Evolutionary conservation across 768 basidiomycete species (phyloP).

Genomic region (Filobasidium floriforme): DNA sequence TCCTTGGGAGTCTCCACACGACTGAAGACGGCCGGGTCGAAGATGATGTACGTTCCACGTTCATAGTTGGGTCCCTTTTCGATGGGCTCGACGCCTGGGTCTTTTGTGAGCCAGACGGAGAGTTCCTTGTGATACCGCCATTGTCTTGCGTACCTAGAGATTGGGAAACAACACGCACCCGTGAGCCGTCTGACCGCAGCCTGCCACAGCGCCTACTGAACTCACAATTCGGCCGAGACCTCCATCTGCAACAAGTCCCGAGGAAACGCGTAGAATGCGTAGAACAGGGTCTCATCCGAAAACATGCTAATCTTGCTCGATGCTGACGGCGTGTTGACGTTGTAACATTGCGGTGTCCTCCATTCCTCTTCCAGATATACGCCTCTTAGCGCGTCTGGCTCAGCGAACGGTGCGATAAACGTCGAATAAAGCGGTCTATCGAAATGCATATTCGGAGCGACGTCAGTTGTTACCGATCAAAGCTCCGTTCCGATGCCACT

Average conservation of each 20-base stretch:
- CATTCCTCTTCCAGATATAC: conserved; percentile 85
- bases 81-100: conserved; percentile 57
- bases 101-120: conserved; percentile 80
- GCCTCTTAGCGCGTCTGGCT: conserved; percentile 63
- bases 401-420: conserved; percentile 95
- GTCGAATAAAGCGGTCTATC: conserved; percentile 74
- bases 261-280: conserved; percentile 94
- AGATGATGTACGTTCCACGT: conserved; percentile 80
- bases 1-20: conserved; percentile 38
- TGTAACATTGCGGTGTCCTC: conserved; percentile 83
- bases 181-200: neutral
- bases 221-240: conserved; percentile 88
- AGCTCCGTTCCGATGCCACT: neutral
- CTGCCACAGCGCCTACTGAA: conserved; percentile 26
- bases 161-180: conserved; percentile 2
- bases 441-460: neutral
- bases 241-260: conserved; percentile 80
- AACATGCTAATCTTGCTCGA: conserved; percentile 53
- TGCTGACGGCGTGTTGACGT: conserved; percentile 74
- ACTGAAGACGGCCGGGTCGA: conserved; percentile 44
- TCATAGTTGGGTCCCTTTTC: conserved; percentile 52
- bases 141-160: conserved; percentile 73
- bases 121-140: conserved; percentile 95
- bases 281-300: conserved; percentile 93
- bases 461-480: neutral